Percentiles rank a stretch among this genome's conserved stretches.
Conservation (phyloP, 2,329 filamentous ascomycete genomes). For the Anthostomella pinea region DNA sequence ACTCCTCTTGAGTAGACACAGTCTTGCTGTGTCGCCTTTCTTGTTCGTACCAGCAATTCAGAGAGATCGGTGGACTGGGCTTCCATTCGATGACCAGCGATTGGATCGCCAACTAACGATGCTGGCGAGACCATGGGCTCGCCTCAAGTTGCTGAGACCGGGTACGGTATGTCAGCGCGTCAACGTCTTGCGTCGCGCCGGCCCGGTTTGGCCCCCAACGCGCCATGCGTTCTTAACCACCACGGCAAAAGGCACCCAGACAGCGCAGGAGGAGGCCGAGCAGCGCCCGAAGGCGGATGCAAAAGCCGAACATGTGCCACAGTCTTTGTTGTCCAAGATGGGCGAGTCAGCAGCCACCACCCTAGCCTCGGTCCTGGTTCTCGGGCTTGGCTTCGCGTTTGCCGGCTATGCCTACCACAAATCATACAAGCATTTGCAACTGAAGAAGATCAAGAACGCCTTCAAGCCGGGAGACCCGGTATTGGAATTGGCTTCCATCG, state of each 20-base stretch:
- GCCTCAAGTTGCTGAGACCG: slow-evolving; percentile 4
- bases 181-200: slow-evolving; percentile 6
- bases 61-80: too few relatives aligned
- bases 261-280: slow-evolving; percentile 4
- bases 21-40: too few relatives aligned
- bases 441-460: slow-evolving; percentile 90
- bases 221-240: slow-evolving; percentile 13
- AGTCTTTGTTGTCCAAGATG: slow-evolving; percentile 57
- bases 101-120: too few relatives aligned
- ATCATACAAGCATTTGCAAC: slow-evolving; percentile 83
- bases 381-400: slow-evolving; percentile 61
- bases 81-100: too few relatives aligned
- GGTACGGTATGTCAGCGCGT: slow-evolving; percentile 2
- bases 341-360: slow-evolving; percentile 72
- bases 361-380: slow-evolving; percentile 68
- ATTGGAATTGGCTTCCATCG: slow-evolving; percentile 71
- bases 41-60: too few relatives aligned
- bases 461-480: slow-evolving; percentile 92
- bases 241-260: slow-evolving; percentile 1
- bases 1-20: too few relatives aligned
- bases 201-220: slow-evolving; percentile 15
- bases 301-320: slow-evolving; percentile 27
- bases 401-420: slow-evolving; percentile 78
- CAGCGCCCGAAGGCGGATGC: slow-evolving; percentile 3
- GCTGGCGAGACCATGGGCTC: slow-evolving; percentile 9